A percentile compares a stretch with the other conserved stretches of the same genome.
phyloP scores from a whole-genome alignment of 1,284 basidiomycete species.

The Tilletia caries region DNA sequence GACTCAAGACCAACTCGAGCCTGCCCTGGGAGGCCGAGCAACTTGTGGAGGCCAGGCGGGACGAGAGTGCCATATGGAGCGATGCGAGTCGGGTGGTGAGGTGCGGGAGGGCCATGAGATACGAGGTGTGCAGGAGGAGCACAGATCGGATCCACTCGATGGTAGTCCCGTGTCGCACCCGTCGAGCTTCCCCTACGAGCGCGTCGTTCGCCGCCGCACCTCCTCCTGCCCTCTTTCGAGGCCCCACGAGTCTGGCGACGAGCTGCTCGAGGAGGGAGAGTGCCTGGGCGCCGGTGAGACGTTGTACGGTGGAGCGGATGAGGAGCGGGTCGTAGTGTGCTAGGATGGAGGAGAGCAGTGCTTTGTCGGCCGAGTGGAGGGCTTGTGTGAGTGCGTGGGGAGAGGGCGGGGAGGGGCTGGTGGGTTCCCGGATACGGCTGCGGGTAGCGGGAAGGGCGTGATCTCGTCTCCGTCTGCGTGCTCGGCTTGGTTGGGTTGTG shows the following conservation, averaged over 20 bases:
- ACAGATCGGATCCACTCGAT: conserved; percentile 86
- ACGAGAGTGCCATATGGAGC: conserved; percentile 76
- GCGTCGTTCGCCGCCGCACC: too few relatives aligned
- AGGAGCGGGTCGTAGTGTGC: conserved; percentile 75
- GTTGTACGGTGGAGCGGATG: conserved; percentile 81
- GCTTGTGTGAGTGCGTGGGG: conserved; percentile 94
- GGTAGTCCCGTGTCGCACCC: conserved; percentile 53
- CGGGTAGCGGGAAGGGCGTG: too few relatives aligned
- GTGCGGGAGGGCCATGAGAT: too few relatives aligned
- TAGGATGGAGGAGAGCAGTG: too few relatives aligned
- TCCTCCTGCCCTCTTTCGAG: too few relatives aligned
- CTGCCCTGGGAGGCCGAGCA: conserved; percentile 82
- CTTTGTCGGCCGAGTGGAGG: too few relatives aligned
- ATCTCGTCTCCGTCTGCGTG: too few relatives aligned
- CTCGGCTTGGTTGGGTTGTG: too few relatives aligned
- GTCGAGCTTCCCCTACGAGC: conserved; percentile 61
- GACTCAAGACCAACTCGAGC: conserved; percentile 86
- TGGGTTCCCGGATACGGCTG: too few relatives aligned
- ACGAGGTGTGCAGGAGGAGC: conserved; percentile 79
- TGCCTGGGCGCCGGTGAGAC: conserved; percentile 81
- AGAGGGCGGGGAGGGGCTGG: conserved; percentile 64
- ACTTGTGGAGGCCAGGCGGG: conserved; percentile 73
- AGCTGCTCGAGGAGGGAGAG: conserved; percentile 81
- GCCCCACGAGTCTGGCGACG: too few relatives aligned
- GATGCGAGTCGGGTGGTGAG: conserved; percentile 76